Base-by-base conservation (phyloP, 345 rosid species). In the Dipteronia dyeriana region DNA sequence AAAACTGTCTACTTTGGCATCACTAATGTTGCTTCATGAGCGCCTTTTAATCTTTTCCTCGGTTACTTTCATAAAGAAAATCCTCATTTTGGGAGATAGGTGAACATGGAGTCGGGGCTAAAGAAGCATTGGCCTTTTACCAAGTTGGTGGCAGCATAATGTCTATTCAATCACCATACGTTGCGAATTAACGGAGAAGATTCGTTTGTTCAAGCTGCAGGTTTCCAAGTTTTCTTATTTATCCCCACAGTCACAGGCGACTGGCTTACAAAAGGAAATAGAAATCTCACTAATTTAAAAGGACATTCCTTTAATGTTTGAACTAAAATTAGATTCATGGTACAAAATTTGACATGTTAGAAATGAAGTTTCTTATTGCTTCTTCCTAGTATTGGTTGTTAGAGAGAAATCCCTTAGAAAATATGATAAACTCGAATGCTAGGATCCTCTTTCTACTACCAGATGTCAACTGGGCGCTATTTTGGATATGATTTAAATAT, bases 1-100 rank as follows among this genome's bases (percentile, higher is more conserved):
- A 92, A 87, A 85, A 92, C 97, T 74, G 79, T 89, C 66, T 89
- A 88, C 84, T 88, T 95, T 43, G 98, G 98, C 88, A 81, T 95
- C 87, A 87, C 93, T 88, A 95, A 91, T 76, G 88, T 88, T 75
- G 84, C 85, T 77, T 84, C 94, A 54, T 89, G 90, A 85, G 53
- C 53, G 53, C 72, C 75, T 49, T 47, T 34, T 31, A 60, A n/a
- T 39, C 26, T 2, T 62, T 68, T 10, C 31, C 9, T 26, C 2
- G 2, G 25, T 13, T 51, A 22, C 26, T 9, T 25, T 25, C 1
- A 16, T 12, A 16, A 34, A 29, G 2, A 20, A 2, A 20, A 41
- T 60, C 62, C 19, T 66, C 26, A 9, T 17, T 45, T n/a, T 61
- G 31, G 10, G 14, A 23, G 31, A 59, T 60, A 4, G 22, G 9